A percentile compares a stretch with the other conserved stretches of the same genome.
These are phyloP conservation scores for Cyclocybe aegerita DNA, from an alignment of 768 basidiomycete species.

Conservation along the genomic window DNA sequence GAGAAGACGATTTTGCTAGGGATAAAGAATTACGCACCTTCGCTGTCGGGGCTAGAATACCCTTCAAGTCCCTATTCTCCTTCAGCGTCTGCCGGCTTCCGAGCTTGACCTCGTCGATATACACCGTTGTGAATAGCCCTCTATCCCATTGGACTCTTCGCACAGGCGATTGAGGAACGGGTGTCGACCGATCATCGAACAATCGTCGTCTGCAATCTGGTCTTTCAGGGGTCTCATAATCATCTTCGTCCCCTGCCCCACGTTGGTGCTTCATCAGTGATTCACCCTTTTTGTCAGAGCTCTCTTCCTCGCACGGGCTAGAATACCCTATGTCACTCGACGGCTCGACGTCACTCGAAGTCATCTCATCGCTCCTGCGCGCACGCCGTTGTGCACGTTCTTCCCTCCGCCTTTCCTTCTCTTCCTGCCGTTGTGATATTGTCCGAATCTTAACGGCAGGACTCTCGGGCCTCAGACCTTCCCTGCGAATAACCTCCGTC, in stretches of 20 bases:
- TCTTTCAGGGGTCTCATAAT: conserved; percentile 67
- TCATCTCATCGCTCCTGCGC: conserved; percentile 38
- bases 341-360: conserved; percentile 29
- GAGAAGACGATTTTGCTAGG: neutral
- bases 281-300: conserved; percentile 19
- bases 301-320: conserved; percentile 20
- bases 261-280: conserved; percentile 41
- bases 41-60: conserved; percentile 66
- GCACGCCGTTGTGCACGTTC: conserved; percentile 64
- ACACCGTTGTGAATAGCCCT: conserved; percentile 60
- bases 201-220: conserved; percentile 38
- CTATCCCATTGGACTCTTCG: conserved; percentile 80
- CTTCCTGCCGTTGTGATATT: conserved; percentile 62
- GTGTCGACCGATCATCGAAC: conserved; percentile 31
- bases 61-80: conserved; percentile 44
- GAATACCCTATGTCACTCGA: conserved; percentile 28
- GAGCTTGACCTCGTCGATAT: conserved; percentile 62
- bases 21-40: conserved; percentile 48
- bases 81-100: conserved; percentile 43
- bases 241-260: conserved; percentile 81
- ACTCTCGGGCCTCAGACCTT: conserved; percentile 74
- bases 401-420: conserved; percentile 50
- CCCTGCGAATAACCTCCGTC: conserved; percentile 68
- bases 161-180: conserved; percentile 30
- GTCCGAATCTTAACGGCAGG: conserved; percentile 75